Base-by-base conservation (phyloP, 257 asterid species). In the Fraxinus americana region DNA sequence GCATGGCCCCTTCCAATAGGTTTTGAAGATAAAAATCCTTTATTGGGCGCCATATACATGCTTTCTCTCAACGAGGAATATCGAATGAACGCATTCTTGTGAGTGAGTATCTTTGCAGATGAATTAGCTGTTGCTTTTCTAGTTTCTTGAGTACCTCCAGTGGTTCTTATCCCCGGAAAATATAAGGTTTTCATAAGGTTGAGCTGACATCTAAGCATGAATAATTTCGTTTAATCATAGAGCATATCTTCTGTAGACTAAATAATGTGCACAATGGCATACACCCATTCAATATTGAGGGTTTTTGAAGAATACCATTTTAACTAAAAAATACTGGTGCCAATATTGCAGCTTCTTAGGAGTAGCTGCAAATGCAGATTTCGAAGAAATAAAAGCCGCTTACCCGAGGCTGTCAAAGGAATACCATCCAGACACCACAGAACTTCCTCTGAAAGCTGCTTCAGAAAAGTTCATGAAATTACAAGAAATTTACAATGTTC, bases 371-470 rank as follows among this genome's bases (percentile, higher is more conserved):
- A 89, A 74, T 61, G 93, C 98, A 69, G 97, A 94, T 65, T 25
- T 88, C 21, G 98, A 92, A 75, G 97, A 94, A 78, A 92, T 92
- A 63, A 94, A 92, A 88, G 87, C 92, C 5, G 98, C 97, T 66
- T 91, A 94, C 84, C 57, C 96, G 74, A 91, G 90, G 76, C 71
- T 92, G 70, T 89, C 96, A 2, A 91, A 94, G 90, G 98, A 94
- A 71, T 94, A 90, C 67, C 98, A 94, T 83, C 96, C 96, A 19
- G 97, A 90, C 91, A 90, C 97, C 16, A 91, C 98, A 48, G 82
- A 86, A n/a, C 97, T 94, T 77, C 98, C 97, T n/a, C 83, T 92
- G 36, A 87, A 89, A 86, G 84, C 87, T 30, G 97, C 98, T 73
- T 92, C 97, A 10, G 91, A 92, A 50, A 90, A 89, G 75, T 92